Evolutionary conservation across 1,139 yeast species (phyloP).

Genomic region (Pichia cactophila): DNA sequence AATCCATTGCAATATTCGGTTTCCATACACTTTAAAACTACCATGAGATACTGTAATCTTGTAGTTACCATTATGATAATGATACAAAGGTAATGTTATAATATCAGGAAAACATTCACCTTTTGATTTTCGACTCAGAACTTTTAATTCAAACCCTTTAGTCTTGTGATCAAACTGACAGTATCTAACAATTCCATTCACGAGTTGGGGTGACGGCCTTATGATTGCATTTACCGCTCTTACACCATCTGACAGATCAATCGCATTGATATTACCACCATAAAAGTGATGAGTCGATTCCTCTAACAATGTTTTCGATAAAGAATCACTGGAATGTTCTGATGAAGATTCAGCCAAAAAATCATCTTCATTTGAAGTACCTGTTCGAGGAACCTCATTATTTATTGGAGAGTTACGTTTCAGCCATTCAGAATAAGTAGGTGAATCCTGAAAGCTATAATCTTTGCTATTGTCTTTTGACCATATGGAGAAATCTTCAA

Average conservation of each 20-base stretch:
- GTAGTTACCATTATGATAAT: conserved; percentile 45
- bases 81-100: conserved; percentile 65
- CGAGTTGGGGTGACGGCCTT: conserved; percentile 62
- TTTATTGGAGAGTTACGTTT: conserved; percentile 1
- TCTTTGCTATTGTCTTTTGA: conserved; percentile 49
- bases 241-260: conserved; percentile 41
- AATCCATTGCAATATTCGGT: conserved; percentile 45
- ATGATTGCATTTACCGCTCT: conserved; percentile 65
- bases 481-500: conserved; percentile 88
- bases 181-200: conserved; percentile 42
- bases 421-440: conserved; percentile 12
- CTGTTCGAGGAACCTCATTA: not conserved
- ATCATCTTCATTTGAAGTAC: conserved; percentile 11
- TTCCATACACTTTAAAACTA: conserved; percentile 35
- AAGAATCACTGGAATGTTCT: conserved; percentile 4
- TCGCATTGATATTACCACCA: not conserved
- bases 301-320: not conserved
- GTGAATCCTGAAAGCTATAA: not conserved
- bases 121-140: conserved; percentile 28
- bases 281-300: not conserved
- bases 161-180: conserved; percentile 50
- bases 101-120: conserved; percentile 20
- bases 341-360: conserved; percentile 2
- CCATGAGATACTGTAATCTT: conserved; percentile 51
- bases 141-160: conserved; percentile 40